Evolutionary conservation across 345 rosid genomes (phyloP).

Genomic region (Populus nigra): DNA sequence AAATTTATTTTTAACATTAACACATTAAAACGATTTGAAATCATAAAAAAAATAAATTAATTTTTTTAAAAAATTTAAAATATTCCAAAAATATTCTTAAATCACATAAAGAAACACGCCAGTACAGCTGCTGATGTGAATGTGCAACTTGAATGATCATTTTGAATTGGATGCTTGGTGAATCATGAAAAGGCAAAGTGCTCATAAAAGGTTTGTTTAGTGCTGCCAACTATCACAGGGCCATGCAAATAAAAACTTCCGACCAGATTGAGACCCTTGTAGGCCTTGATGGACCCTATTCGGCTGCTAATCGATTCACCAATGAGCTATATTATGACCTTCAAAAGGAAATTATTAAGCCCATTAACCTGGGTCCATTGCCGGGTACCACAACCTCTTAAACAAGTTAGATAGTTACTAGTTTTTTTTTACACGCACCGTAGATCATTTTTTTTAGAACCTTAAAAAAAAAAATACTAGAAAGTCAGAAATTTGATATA

Average conservation of each 20-base stretch:
- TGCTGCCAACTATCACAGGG: not conserved
- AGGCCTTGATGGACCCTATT: conserved; percentile 5
- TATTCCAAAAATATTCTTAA: too few relatives aligned
- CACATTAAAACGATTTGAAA: too few relatives aligned
- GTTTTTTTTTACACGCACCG: too few relatives aligned
- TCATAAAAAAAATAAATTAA: too few relatives aligned
- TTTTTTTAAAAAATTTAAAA: too few relatives aligned
- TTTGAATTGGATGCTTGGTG: not conserved
- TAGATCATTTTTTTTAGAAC: too few relatives aligned
- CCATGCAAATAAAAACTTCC: not conserved
- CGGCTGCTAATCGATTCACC: not conserved
- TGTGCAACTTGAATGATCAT: not conserved
- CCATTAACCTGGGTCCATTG: not conserved
- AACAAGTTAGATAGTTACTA: too few relatives aligned
- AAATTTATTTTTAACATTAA: too few relatives aligned
- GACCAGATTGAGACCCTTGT: not conserved
- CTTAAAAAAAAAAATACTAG: too few relatives aligned
- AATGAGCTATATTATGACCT: conserved; percentile 3
- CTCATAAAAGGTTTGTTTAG: not conserved
- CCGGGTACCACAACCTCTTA: not conserved
- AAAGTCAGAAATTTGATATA: too few relatives aligned
- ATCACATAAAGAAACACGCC: too few relatives aligned
- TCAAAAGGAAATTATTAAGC: not conserved
- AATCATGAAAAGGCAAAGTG: not conserved
- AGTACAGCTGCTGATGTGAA: not conserved